Conservation (phyloP, 2,329 filamentous ascomycete genomes). For the Periconia macrospinosa region DNA sequence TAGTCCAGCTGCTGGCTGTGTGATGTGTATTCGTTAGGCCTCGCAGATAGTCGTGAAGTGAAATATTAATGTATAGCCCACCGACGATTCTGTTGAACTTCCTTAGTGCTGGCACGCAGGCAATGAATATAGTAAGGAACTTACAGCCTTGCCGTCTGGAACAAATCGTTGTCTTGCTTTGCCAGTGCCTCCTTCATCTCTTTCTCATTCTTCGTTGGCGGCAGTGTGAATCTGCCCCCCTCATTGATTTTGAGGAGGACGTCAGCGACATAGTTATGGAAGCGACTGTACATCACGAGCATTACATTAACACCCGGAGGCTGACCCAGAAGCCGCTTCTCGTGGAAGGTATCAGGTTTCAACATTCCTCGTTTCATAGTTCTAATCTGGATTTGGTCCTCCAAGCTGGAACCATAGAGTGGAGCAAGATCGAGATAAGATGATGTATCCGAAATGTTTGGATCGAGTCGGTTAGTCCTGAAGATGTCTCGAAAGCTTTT, state of each 20-base stretch:
- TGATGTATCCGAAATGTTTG: conserved; percentile 58
- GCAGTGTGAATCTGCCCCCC: conserved; percentile 66
- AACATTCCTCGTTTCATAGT: not conserved
- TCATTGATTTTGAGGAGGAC: conserved; percentile 82
- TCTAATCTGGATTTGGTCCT: conserved; percentile 58
- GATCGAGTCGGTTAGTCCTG: conserved; percentile 62
- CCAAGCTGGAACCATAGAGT: conserved; percentile 68
- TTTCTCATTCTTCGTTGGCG: conserved; percentile 57
- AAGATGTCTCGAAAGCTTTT: too few species aligned
- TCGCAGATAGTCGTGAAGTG: conserved; percentile 73
- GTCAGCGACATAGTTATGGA: conserved; percentile 80
- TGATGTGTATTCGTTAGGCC: conserved; percentile 72
- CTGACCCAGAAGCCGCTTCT: conserved; percentile 63
- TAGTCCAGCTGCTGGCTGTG: conserved; percentile 71
- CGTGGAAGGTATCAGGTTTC: conserved; percentile 44
- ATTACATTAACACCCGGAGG: conserved; percentile 67
- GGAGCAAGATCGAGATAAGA: conserved; percentile 73
- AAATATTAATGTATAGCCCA: conserved; percentile 60
- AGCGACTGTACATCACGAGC: conserved; percentile 65
- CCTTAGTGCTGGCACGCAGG: too few species aligned
- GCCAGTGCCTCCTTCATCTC: conserved; percentile 26
- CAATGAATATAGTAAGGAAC: too few species aligned
- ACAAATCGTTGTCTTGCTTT: conserved; percentile 49
- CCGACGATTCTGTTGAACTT: too few species aligned
- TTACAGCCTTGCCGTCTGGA: conserved; percentile 51